Base-by-base conservation (phyloP, 495 filamentous ascomycete genomes). In the Parmelia sp. region DNA sequence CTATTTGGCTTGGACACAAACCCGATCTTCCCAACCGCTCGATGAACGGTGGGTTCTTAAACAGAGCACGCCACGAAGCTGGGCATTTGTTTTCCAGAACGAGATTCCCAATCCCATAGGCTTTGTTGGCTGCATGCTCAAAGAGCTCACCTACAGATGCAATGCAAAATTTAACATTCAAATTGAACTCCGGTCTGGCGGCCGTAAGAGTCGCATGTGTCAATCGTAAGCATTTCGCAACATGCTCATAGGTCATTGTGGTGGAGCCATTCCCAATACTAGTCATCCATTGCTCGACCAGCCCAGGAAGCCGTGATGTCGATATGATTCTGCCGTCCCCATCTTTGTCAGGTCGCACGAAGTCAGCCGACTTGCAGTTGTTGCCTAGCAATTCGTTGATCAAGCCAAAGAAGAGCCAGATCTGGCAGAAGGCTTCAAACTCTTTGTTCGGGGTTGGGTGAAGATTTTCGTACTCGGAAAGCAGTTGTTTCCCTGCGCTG, bases 321-420 rank as follows among this genome's bases (percentile, higher is more conserved):
- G 49, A 57, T 12, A 44, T 29, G 6, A 36, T 40, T 33, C 44
- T 25, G 9, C 53, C 27, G 21, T 23, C 7, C 12, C 3, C 14
- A 9, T 15, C 29, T 17, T 25, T 4, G 27, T n/a, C 27, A 21
- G 19, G 35, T 15, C 21, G 27, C 4, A 66, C 49, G 51, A 61
- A 66, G 35, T 66, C 42, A 1, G 45, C 23, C 19, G 47, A 29
- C 25, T 10, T 2, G 39, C 17, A 58, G 36, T 49, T 39, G 15
- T 56, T 42, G 27, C 37, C 64, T 27, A 66, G 44, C n/a, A 66
- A 4, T 25, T 66, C 64, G 12, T 62, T 15, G 35, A 62, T 17
- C 7, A 66, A 37, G 15, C 64, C 64, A 44, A 66, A 66, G 49
- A 66, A 66, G 47, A 66, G 59, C 59, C 59, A 62, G 23, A 59